Conservation (phyloP, 257 asterid species). For the Solanum microdontum region DNA sequence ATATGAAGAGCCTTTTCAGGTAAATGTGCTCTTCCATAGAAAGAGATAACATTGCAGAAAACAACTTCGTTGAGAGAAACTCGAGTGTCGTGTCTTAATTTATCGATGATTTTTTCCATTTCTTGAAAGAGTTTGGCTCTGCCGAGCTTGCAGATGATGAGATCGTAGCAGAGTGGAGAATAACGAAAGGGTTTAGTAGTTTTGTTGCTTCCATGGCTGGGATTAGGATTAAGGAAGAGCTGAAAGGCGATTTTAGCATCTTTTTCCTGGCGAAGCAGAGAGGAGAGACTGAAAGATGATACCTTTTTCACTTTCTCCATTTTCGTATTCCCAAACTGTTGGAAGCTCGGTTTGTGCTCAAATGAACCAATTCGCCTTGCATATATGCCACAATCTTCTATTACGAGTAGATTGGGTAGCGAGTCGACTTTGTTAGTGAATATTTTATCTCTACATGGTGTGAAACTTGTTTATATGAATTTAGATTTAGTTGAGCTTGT, state of each 20-base stretch:
- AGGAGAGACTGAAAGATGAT: constrained; percentile 64
- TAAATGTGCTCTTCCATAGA: constrained; percentile 55
- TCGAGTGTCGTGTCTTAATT: constrained; percentile 36
- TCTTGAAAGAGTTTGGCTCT: constrained; percentile 57
- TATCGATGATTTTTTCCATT: constrained; percentile 44
- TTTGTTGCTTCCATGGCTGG: constrained; percentile 19
- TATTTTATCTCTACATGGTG: fast-evolving
- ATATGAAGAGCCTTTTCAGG: constrained; percentile 37
- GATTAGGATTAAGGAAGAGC: constrained; percentile 66
- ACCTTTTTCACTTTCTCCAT: constrained; percentile 41
- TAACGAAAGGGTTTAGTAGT: constrained; percentile 42
- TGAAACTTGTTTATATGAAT: fast-evolving
- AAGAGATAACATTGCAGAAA: constrained; percentile 49
- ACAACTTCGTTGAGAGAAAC: constrained; percentile 46
- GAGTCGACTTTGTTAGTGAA: too few relatives aligned
- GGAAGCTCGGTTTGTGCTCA: too few relatives aligned
- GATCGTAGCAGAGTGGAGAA: constrained; percentile 63
- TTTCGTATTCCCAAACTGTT: neutral
- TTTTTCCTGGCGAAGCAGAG: constrained; percentile 60
- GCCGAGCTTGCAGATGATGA: constrained; percentile 71
- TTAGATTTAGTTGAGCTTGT: too few relatives aligned
- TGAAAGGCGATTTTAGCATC: constrained; percentile 53
- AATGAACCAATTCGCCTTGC: neutral
- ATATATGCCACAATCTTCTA: neutral
- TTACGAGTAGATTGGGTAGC: neutral